phyloP scores from a whole-genome alignment of 306 rosid genomes.

The Cercis canadensis region DNA sequence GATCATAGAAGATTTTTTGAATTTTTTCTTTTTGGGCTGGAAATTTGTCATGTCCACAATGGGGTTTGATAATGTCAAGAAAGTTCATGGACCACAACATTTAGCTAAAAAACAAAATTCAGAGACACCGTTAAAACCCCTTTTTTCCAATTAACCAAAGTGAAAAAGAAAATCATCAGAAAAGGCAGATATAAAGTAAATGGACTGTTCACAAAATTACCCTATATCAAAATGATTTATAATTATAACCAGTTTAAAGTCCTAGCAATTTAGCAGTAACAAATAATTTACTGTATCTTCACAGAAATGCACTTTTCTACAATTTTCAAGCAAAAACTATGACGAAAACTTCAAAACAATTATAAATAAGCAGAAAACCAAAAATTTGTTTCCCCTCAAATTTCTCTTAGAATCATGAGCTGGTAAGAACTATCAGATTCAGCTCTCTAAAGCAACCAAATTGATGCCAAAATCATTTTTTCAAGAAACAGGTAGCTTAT shows the following conservation, averaged over 20 bases:
- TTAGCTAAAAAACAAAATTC: background rate
- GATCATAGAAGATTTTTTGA: background rate
- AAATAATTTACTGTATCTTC: too few species aligned
- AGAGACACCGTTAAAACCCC: background rate
- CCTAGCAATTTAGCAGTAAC: too few species aligned
- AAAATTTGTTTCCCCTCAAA: background rate
- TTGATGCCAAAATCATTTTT: background rate
- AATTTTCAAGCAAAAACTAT: background rate
- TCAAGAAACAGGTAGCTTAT: too few species aligned
- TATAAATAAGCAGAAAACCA: background rate
- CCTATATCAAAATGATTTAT: too few species aligned
- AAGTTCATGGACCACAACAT: slow-evolving; percentile 19
- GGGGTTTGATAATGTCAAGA: background rate
- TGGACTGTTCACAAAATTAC: too few species aligned
- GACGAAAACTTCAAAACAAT: background rate
- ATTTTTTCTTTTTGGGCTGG: too few species aligned
- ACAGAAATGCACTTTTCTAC: slow-evolving; percentile 7
- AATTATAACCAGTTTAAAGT: too few species aligned
- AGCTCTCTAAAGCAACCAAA: too few species aligned
- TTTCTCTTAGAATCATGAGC: slow-evolving; percentile 5
- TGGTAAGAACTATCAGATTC: too few species aligned
- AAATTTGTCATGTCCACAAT: slow-evolving; percentile 22
- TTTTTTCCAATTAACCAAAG: too few species aligned
- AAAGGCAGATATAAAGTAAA: slow-evolving; percentile 12
- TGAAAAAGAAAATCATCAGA: background rate